Evolutionary conservation across 1,284 basidiomycete species (phyloP), one percentile per base, ranked within the genome.

Genomic region (Cutaneotrichosporon daszewskae): DNA sequence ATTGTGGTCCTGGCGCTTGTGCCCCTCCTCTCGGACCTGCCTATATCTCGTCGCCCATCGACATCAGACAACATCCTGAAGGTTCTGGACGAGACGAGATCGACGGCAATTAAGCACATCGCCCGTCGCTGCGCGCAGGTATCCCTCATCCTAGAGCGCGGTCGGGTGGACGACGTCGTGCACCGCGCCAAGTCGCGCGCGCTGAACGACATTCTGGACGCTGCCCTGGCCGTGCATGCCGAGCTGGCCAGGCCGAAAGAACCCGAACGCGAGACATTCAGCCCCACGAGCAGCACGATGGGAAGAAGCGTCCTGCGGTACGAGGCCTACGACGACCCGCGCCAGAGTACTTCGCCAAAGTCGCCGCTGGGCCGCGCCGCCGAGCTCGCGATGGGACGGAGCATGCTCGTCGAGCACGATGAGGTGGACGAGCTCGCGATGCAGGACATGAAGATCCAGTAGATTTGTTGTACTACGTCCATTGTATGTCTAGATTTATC

Each of bases 181-280:
- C 18, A 22, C 4, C 35, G 28, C 2, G 28, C 57, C 11, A 53
- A 45, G 27, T 49, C 50, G 5, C 33, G 51, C 8, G 27, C 51
- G 56, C 47, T 59, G 11, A 48, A 52, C 17, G 57, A 59, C 33
- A 24, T 58, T 1, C 49, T 59, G 17, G 51, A 40, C n/a, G 51
- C 60, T 4, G 47, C 61, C 4, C 39, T 53, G 7, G 42, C 26
- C 7, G 41, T 50, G n/a, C 29, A 47, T 27, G 37, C 39, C 20
- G 50, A 52, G 29, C 33, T 40, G 18, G 36, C 14, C 12, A 34
- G 37, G n/a, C 29, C 39, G n/a, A n/a, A n/a, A n/a, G n/a, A n/a
- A n/a, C n/a, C n/a, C n/a, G n/a, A n/a, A n/a, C n/a, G n/a, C n/a
- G n/a, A n/a, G n/a, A n/a, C n/a, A n/a, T n/a, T n/a, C n/a, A n/a